phyloP scores from a whole-genome alignment of 495 filamentous ascomycete genomes.

The Trypethelium eluteriae region DNA sequence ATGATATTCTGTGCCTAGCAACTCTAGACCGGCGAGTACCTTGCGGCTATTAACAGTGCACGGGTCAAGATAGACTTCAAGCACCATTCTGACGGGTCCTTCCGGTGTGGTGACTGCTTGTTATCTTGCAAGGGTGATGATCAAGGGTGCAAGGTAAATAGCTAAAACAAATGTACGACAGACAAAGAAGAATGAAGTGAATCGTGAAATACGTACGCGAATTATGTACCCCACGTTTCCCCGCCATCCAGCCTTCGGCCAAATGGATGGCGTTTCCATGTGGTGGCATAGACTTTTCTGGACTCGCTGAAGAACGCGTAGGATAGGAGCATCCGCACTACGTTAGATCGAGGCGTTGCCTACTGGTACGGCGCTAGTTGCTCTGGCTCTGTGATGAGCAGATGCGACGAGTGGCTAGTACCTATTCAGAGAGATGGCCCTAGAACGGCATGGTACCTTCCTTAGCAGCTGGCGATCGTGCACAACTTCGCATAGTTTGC shows the following conservation, averaged over 20 bases:
- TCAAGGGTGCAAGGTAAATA: neutral
- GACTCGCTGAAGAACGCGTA: neutral
- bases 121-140: neutral
- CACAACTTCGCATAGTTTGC: too few relatives aligned
- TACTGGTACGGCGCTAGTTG: too few relatives aligned
- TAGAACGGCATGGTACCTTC: too few relatives aligned
- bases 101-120: neutral
- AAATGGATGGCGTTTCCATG: neutral
- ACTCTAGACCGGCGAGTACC: slow-evolving; percentile 32
- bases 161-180: neutral
- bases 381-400: too few relatives aligned
- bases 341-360: too few relatives aligned
- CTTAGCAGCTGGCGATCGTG: too few relatives aligned
- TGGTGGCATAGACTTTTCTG: neutral
- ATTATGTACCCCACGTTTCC: neutral
- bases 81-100: slow-evolving; percentile 17
- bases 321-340: too few relatives aligned
- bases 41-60: slow-evolving; percentile 35
- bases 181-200: neutral
- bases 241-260: neutral
- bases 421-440: too few relatives aligned
- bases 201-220: neutral
- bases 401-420: too few relatives aligned
- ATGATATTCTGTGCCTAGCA: slow-evolving; percentile 30
- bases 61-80: slow-evolving; percentile 35